Conservation (phyloP, 371 early-diverging fungal genomes). For the Modicella reniformis region DNA sequence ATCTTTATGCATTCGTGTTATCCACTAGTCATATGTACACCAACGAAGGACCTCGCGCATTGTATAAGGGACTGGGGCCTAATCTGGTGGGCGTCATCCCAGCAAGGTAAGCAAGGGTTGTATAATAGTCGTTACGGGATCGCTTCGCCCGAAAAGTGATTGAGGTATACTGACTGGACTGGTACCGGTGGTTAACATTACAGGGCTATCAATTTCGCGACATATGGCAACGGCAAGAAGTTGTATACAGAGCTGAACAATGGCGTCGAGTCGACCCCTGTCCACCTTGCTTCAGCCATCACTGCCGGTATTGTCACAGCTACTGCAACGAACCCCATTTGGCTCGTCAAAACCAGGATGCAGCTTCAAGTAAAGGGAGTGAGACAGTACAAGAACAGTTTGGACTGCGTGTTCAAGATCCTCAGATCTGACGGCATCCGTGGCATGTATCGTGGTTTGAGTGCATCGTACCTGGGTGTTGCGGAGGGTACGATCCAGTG, state of each 20-base stretch:
- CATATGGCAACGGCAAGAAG: constrained; percentile 89
- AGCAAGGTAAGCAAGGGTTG: constrained; percentile 65
- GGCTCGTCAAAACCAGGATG: constrained; percentile 96
- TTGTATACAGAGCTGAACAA: constrained; percentile 76
- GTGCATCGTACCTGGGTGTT: constrained; percentile 88
- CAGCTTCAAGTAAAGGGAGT: constrained; percentile 78
- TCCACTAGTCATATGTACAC: constrained; percentile 70
- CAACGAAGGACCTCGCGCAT: constrained; percentile 85
- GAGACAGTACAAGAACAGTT: constrained; percentile 74
- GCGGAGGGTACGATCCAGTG: constrained; percentile 93
- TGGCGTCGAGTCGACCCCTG: constrained; percentile 80
- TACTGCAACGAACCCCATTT: constrained; percentile 91
- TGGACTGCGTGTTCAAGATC: constrained; percentile 78
- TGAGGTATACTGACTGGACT: too few species aligned
- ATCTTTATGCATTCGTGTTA: not conserved
- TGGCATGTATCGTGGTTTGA: constrained; percentile 90
- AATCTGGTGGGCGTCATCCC: constrained; percentile 94
- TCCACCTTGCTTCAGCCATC: constrained; percentile 86
- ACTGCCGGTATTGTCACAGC: constrained; percentile 87
- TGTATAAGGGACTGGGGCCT: constrained; percentile 94
- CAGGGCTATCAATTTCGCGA: constrained; percentile 90
- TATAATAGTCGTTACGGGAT: too few species aligned
- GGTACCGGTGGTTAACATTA: too few species aligned
- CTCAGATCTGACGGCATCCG: constrained; percentile 81
- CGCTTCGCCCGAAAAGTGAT: too few species aligned